These are phyloP conservation scores for Theileria parva DNA, from an alignment of 169 alveolate species.

Conservation along the genomic window DNA sequence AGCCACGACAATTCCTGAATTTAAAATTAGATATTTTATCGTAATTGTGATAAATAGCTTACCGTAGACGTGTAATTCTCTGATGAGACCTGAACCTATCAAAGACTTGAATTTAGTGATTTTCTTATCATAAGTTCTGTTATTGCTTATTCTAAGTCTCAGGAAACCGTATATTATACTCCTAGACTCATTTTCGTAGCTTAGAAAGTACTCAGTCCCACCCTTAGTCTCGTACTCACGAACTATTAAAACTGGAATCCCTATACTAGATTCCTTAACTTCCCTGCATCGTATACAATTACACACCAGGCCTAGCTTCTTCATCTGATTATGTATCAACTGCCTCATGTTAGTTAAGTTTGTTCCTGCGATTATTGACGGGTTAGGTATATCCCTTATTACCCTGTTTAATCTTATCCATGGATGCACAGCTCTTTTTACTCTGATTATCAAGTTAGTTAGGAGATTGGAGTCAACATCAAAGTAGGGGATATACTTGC, in stretches of 20 bases:
- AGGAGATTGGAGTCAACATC: slow-evolving; percentile 81
- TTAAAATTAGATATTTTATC: background rate
- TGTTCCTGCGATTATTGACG: slow-evolving; percentile 91
- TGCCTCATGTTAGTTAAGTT: slow-evolving; percentile 89
- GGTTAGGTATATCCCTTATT: slow-evolving; percentile 92
- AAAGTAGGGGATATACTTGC: slow-evolving; percentile 85
- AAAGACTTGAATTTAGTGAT: slow-evolving; percentile 67
- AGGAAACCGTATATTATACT: slow-evolving; percentile 82
- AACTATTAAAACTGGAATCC: slow-evolving; percentile 43
- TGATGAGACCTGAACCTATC: slow-evolving; percentile 83
- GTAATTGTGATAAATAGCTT: background rate
- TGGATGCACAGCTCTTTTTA: slow-evolving; percentile 89
- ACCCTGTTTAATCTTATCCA: slow-evolving; percentile 92
- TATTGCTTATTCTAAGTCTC: slow-evolving; percentile 81
- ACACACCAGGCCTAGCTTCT: slow-evolving; percentile 80
- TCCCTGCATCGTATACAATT: slow-evolving; percentile 92
- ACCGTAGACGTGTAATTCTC: slow-evolving; percentile 93
- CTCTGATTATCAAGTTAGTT: slow-evolving; percentile 74
- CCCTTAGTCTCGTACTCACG: slow-evolving; percentile 72
- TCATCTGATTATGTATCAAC: slow-evolving; percentile 79
- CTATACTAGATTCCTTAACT: slow-evolving; percentile 76
- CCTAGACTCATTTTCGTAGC: slow-evolving; percentile 71
- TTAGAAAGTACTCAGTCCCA: slow-evolving; percentile 76
- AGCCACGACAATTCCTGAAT: slow-evolving; percentile 19
- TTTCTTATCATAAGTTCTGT: slow-evolving; percentile 45